A percentile compares a stretch with the other conserved stretches of the same genome.
These are phyloP conservation scores for Fraxinus latifolia DNA, from an alignment of 305 asterid species.

Conservation along the genomic window DNA sequence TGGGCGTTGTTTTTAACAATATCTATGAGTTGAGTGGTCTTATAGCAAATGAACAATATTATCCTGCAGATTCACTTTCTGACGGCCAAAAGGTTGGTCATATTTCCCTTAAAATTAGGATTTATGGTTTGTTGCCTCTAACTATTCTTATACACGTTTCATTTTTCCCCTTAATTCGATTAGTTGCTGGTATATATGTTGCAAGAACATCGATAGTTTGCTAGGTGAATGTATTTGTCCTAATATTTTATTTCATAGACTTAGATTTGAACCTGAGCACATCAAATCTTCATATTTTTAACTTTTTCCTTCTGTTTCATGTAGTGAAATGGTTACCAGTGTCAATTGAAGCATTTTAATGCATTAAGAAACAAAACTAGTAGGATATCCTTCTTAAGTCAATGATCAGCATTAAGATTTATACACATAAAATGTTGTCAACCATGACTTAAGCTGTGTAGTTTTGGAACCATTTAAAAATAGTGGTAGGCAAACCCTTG, in stretches of 20 bases:
- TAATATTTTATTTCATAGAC: neutral
- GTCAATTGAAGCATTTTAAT: neutral
- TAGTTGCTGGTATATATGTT: neutral
- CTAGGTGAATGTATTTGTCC: neutral
- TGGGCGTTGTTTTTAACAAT: slow-evolving; percentile 83
- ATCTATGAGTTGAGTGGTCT: slow-evolving; percentile 88
- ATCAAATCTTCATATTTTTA: neutral
- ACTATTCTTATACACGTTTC: neutral
- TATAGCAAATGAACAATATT: slow-evolving; percentile 52
- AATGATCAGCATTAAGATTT: neutral
- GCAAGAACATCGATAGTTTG: neutral
- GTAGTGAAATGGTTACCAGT: neutral
- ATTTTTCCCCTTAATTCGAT: neutral
- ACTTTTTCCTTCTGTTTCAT: neutral
- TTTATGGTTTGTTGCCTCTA: neutral
- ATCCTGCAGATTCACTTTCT: slow-evolving; percentile 56
- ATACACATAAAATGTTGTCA: neutral
- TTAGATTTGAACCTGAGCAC: neutral
- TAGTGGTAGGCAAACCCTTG: neutral
- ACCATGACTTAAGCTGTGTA: neutral
- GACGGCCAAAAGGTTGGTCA: slow-evolving; percentile 56
- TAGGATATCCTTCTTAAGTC: neutral
- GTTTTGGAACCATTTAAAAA: neutral
- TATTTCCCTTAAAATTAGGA: neutral
- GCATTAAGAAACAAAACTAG: neutral